Conservation (phyloP, 164 flowering plant species). For the Umbellularia californica region DNA sequence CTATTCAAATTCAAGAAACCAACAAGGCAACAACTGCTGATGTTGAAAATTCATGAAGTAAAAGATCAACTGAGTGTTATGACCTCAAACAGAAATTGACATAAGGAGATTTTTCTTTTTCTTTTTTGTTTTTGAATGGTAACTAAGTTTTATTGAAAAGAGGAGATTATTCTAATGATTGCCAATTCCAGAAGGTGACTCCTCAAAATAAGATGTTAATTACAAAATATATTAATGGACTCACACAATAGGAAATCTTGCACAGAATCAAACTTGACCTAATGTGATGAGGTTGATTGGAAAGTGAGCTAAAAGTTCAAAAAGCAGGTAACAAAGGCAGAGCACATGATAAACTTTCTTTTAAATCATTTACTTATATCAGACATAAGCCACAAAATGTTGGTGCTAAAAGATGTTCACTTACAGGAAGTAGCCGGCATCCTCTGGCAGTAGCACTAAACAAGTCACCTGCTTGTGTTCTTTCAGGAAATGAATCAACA, state of each 20-base stretch:
- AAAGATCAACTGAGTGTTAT: too few species aligned
- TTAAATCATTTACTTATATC: neutral
- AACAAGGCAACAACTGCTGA: neutral
- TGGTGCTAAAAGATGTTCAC: conserved; percentile 8
- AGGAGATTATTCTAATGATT: too few species aligned
- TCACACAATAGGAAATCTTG: too few species aligned
- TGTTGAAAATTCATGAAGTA: too few species aligned
- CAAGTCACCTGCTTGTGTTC: conserved; percentile 73
- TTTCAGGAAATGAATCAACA: conserved; percentile 46
- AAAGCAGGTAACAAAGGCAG: neutral
- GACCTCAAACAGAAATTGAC: too few species aligned
- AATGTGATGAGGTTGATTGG: neutral
- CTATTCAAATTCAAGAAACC: neutral
- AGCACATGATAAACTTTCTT: neutral
- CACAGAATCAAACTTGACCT: too few species aligned
- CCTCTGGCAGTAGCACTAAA: conserved; percentile 49
- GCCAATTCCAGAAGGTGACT: neutral
- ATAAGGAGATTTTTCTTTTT: too few species aligned
- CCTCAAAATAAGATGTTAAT: neutral
- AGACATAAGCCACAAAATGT: too few species aligned
- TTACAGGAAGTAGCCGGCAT: conserved; percentile 52
- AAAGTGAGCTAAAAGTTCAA: neutral
- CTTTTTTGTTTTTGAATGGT: too few species aligned
- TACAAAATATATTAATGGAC: neutral
- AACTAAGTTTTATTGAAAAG: too few species aligned